Base-by-base conservation (phyloP, 345 rosid species). In the Euclidium syriacum region DNA sequence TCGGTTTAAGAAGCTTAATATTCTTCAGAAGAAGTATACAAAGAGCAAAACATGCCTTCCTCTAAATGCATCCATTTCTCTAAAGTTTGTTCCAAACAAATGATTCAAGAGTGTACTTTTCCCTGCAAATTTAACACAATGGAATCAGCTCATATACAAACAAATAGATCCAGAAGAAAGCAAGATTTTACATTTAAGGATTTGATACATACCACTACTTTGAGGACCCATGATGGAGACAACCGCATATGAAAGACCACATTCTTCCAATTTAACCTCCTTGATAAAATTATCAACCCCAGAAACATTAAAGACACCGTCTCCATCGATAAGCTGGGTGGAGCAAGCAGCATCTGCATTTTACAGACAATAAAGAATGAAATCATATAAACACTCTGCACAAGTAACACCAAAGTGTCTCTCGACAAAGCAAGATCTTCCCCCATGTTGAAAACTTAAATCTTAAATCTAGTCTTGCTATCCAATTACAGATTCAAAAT, bases 141-240 rank as follows among this genome's bases (percentile, higher is more conserved):
- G 32, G 16, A 72, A 49, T 43, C 33, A 53, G 27, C 4, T 30
- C 38, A 23, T 25, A 32, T 4, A 12, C 34, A 62, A 40, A 19
- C 34, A 51, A 16, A 38, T 12, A 22, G 60, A 65, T 39, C 47
- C 33, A 41, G n/a, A 52, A 36, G 19, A 64, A n/a, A 39, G 3
- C 6, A 26, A 29, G 14, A 3, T 51, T 50, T 20, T 7, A 33
- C 60, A 65, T 23, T 47, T 10, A 23, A 17, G 25, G 35, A 59
- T 33, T 32, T 15, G 48, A 65, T 39, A 73, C 91, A 59, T 81
- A 95, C 99, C 99, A 39, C 99, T 95, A 72, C 97, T 95, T 68
- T 90, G 99, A 1, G 99, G 99, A 52, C 99, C 99, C 99, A 95
- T 95, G 68, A 95, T 95, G 36, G 99, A 84, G 70, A 86, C 99